Base-by-base conservation (phyloP, 2,329 filamentous ascomycete species). In the Aureobasidium sp. region DNA sequence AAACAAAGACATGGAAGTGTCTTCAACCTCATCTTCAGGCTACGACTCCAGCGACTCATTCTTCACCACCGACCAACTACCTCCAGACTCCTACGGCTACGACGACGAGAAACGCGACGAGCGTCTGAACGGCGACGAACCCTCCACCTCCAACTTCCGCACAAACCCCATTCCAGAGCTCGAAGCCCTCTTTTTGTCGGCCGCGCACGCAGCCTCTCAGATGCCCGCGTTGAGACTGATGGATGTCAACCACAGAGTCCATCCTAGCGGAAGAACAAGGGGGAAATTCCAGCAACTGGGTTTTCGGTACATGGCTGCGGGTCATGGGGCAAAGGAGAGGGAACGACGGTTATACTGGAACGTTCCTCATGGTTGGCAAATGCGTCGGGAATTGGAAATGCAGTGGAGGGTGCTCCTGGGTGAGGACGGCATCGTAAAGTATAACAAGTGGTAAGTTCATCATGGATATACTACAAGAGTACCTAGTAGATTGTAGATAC, bases 381-480 rank as follows among this genome's bases (percentile, higher is more conserved):
- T 57, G 53, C 21, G 19, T 4, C 27, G 25, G 29, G 13, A 31
- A 7, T 8, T 57, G 11, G 17, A 47, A 31, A 10, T 2, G 4
- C 29, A 57, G 40, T 57, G 54, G 54, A 27, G 4, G 37, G 19
- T 19, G 2, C 21, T 57, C 11, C 13, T 57, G 15, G 54, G 54
- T 21, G 29, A 38, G 8, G 33, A 47, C 21, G 43, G 31, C 10
- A 47, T 57, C 10, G 31, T 57, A 9, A 40, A 23, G 10, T 57
- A 57, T 9, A 46, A 47, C 23, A 42, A 57, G 31, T 57, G 54
- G 54, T 57, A 57, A 13, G 4, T n/a, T n/a, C n/a, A n/a, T n/a
- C n/a, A n/a, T n/a, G n/a, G n/a, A n/a, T n/a, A n/a, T n/a, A n/a
- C n/a, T n/a, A n/a, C n/a, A n/a, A n/a, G n/a, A n/a, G n/a, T n/a